phyloP scores from a whole-genome alignment of 2,329 filamentous ascomycete species.

The Furcasterigmium furcatum region DNA sequence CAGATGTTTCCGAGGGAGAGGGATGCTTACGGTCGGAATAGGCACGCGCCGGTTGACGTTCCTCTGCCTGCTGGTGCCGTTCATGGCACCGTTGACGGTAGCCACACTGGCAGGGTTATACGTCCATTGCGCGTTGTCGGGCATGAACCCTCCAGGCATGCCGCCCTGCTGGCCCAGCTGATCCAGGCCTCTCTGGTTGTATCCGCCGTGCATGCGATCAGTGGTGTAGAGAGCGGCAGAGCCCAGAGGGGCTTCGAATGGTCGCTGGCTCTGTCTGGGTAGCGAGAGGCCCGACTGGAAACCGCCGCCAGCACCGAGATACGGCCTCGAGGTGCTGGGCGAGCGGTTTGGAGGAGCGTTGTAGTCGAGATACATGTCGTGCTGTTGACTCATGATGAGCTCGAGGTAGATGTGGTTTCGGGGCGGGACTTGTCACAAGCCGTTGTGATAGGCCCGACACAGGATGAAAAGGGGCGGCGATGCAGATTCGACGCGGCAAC shows the following conservation, averaged over 20 bases:
- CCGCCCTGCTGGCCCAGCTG: constrained; percentile 33
- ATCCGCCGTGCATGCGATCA: constrained; percentile 62
- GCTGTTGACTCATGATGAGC: constrained; percentile 46
- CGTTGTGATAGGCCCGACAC: neutral
- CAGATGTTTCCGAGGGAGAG: too few species aligned
- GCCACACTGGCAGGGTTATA: constrained; percentile 65
- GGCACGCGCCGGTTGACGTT: constrained; percentile 54
- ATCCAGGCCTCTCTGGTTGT: constrained; percentile 57
- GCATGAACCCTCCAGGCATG: constrained; percentile 45
- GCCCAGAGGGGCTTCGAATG: constrained; percentile 69
- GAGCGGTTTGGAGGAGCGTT: constrained; percentile 51
- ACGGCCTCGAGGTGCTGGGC: constrained; percentile 39
- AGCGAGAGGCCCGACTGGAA: constrained; percentile 32
- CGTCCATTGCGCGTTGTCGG: constrained; percentile 78
- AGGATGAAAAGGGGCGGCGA: neutral
- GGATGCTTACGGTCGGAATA: constrained; percentile 70
- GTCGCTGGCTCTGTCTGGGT: constrained; percentile 60
- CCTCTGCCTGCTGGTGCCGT: constrained; percentile 57
- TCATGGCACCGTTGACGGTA: constrained; percentile 61
- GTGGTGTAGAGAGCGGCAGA: constrained; percentile 65
- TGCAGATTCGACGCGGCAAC: neutral
- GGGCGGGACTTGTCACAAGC: neutral
- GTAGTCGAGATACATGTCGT: constrained; percentile 74
- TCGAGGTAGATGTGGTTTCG: too few species aligned
- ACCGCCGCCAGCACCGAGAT: constrained; percentile 50